Base-by-base conservation (phyloP, 2,329 filamentous ascomycete species). In the Pestalotiopsis sp. region DNA sequence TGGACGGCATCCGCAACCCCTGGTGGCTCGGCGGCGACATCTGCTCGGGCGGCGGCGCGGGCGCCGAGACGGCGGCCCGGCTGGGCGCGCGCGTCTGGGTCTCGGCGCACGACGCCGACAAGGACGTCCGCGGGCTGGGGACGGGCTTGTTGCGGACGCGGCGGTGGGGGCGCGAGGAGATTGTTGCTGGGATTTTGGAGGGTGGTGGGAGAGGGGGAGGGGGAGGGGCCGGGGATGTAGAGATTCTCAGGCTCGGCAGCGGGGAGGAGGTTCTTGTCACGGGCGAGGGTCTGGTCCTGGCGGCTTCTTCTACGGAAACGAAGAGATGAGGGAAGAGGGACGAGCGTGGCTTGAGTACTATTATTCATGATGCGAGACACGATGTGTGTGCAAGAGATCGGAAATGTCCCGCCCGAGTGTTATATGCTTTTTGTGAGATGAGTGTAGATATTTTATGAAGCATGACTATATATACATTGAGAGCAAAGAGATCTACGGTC, bases 11-110 rank as follows among this genome's bases (percentile, higher is more conserved):
- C 31, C 79, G 83, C 23, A 89, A 88, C 59, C 87, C 88, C 0
- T 90, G 88, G 86, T 90, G 87, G 78, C 77, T 91, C 2, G 89
- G 89, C 45, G 88, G 89, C 0, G 86, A 87, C 65, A 85, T 90
- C 65, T 86, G 85, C 27, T 81, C 83, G 2, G 89, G 89, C 0
- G 84, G 85, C 11, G 87, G 88, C 0, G 84, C 85, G 12, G 90
- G 90, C 0, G 76, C 86, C 31, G 84, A 88, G 68, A 87, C 90
- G 31, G 89, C 88, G 2, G 78, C 81, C 49, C 83, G 82, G 23
- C 77, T 90, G 1, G 83, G 84, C 13, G 87, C 88, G 4, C 82
- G 82, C 68, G 81, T 83, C 1, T 92, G 90, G 90, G 83, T 92
- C 23, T 85, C 85, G 67, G 85, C 89, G 0, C 89, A 90, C 71